A percentile compares a stretch with the other conserved stretches of the same genome.
Conservation (phyloP, 495 filamentous ascomycete species). For the Ascodesmis nigricans region DNA sequence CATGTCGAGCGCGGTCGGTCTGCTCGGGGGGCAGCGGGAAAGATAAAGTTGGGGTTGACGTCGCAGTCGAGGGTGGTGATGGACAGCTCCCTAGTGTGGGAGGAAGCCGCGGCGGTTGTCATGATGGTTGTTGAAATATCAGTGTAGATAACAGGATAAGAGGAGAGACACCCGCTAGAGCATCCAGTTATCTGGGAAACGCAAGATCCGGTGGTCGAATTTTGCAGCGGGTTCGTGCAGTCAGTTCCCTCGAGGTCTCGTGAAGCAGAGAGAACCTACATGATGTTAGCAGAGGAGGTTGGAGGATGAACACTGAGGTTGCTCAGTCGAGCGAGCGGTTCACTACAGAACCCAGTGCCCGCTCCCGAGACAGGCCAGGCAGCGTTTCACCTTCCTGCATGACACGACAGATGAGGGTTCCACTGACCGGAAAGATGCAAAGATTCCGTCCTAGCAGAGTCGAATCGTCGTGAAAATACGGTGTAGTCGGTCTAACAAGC, state of each 20-base stretch:
- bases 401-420: neutral
- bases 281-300: too few relatives aligned
- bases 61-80: constrained; percentile 18
- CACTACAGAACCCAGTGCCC: constrained; percentile 10
- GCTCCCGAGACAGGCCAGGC: constrained; percentile 4
- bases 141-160: too few relatives aligned
- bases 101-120: constrained; percentile 12
- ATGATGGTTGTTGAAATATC: constrained; percentile 16
- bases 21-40: constrained; percentile 14
- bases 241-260: constrained; percentile 20
- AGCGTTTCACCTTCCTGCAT: neutral
- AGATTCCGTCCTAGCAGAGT: too few relatives aligned
- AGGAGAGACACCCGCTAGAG: too few relatives aligned
- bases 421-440: too few relatives aligned
- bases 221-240: constrained; percentile 20
- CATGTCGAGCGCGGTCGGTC: constrained; percentile 14
- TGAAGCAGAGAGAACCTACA: constrained; percentile 18
- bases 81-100: constrained; percentile 16
- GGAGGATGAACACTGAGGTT: too few relatives aligned
- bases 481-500: too few relatives aligned
- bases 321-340: too few relatives aligned
- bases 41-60: constrained; percentile 19
- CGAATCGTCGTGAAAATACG: too few relatives aligned
- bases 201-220: constrained; percentile 19
- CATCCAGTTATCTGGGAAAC: too few relatives aligned